These are phyloP conservation scores for Strobilomyces dryophilus DNA, from an alignment of 768 basidiomycete species.

Conservation along the genomic window DNA sequence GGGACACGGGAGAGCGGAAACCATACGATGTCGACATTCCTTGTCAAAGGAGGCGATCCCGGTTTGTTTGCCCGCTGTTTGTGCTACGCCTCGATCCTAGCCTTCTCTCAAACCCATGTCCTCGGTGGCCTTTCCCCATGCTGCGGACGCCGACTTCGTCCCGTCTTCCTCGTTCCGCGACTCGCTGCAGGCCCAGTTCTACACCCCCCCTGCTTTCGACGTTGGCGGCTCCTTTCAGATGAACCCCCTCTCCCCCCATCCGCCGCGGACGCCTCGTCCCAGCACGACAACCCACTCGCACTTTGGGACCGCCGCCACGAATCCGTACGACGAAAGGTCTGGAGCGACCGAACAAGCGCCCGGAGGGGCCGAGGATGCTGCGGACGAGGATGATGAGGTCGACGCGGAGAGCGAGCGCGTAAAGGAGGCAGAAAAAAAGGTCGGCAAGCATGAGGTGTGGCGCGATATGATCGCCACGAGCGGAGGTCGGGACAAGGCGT, in stretches of 20 bases:
- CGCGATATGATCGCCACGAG: constrained; percentile 75
- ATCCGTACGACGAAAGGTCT: constrained; percentile 42
- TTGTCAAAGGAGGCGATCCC: not conserved
- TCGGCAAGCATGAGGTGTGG: constrained; percentile 70
- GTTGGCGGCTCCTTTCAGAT: constrained; percentile 65
- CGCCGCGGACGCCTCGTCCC: constrained; percentile 66
- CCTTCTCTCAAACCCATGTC: constrained; percentile 44
- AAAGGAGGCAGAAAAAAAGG: constrained; percentile 41
- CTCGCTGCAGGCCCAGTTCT: constrained; percentile 46
- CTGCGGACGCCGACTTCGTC: constrained; percentile 34
- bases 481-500: constrained; percentile 78
- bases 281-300: constrained; percentile 25
- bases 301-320: constrained; percentile 16
- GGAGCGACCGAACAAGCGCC: constrained; percentile 26
- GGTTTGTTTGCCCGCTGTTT: constrained; percentile 28
- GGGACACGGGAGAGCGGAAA: constrained; percentile 58
- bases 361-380: constrained; percentile 8
- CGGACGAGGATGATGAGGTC: constrained; percentile 38
- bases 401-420: constrained; percentile 47
- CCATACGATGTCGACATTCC: constrained; percentile 31
- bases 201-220: constrained; percentile 54
- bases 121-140: constrained; percentile 58
- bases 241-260: constrained; percentile 77
- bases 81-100: not conserved
- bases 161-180: constrained; percentile 36